Evolutionary conservation across 2,329 filamentous ascomycete species (phyloP).

Genomic region (Pestalotiopsis sp.): DNA sequence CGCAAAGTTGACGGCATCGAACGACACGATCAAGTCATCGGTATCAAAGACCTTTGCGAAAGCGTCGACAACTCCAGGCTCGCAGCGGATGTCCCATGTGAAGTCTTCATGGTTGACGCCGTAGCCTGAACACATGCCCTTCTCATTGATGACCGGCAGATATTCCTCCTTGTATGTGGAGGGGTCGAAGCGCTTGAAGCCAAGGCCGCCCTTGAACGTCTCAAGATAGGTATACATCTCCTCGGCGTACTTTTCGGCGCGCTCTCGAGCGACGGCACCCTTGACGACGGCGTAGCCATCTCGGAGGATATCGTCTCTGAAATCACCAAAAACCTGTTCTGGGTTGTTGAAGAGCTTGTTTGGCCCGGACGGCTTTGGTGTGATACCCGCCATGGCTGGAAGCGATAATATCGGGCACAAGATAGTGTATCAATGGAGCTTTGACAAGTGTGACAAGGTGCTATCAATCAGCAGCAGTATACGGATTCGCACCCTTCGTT

Average conservation of each 20-base stretch:
- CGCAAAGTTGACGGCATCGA: slow-evolving; percentile 47
- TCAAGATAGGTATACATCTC: slow-evolving; percentile 15
- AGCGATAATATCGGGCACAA: neutral
- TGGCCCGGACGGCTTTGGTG: slow-evolving; percentile 7
- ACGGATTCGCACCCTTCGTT: neutral
- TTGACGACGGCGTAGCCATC: slow-evolving; percentile 30
- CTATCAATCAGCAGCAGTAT: neutral
- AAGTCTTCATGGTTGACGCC: slow-evolving; percentile 50
- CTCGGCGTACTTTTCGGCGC: slow-evolving; percentile 19
- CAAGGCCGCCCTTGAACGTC: slow-evolving; percentile 16
- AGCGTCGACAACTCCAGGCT: slow-evolving; percentile 45
- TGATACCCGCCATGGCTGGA: neutral
- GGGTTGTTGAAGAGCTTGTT: slow-evolving; percentile 7
- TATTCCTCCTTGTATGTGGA: slow-evolving; percentile 35
- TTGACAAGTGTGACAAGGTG: neutral
- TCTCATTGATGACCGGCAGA: slow-evolving; percentile 43
- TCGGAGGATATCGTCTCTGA: slow-evolving; percentile 24
- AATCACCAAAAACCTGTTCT: slow-evolving; percentile 15
- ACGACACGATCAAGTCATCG: slow-evolving; percentile 49
- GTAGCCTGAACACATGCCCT: slow-evolving; percentile 50
- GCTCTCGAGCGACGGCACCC: slow-evolving; percentile 21
- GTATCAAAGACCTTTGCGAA: slow-evolving; percentile 49
- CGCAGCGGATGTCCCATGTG: slow-evolving; percentile 48
- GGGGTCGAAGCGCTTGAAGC: slow-evolving; percentile 36
- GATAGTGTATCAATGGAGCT: neutral